These are phyloP conservation scores for Aureobasidium sp. DNA, from an alignment of 2,329 filamentous ascomycete species.

Conservation along the genomic window DNA sequence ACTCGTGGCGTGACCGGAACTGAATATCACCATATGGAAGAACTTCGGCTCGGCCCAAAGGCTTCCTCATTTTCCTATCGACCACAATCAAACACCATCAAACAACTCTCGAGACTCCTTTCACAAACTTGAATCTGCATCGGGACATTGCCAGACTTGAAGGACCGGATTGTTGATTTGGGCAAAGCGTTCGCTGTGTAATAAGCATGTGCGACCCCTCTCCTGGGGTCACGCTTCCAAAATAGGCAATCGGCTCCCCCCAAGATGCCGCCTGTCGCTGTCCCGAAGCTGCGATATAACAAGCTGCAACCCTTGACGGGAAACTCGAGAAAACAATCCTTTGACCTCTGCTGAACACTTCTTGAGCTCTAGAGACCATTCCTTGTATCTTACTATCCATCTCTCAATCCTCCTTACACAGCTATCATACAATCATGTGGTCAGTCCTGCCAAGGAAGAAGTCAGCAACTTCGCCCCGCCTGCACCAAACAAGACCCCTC, in stretches of 20 bases:
- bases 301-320: background rate
- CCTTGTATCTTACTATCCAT: background rate
- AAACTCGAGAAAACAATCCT: background rate
- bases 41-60: background rate
- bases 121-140: background rate
- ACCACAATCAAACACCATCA: background rate
- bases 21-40: background rate
- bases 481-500: background rate
- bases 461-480: background rate
- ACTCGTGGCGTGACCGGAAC: background rate
- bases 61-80: background rate
- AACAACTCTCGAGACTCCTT: background rate
- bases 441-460: slow-evolving; percentile 1
- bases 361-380: background rate
- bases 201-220: background rate
- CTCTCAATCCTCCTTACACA: background rate
- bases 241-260: background rate
- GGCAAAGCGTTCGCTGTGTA: background rate
- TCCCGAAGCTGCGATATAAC: background rate
- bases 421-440: background rate
- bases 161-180: background rate
- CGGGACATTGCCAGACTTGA: background rate
- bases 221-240: background rate
- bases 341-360: background rate
- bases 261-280: background rate